A percentile compares a stretch with the other conserved stretches of the same genome.
These are phyloP conservation scores for Botrytis porri DNA, from an alignment of 2,329 filamentous ascomycete genomes.

Conservation along the genomic window DNA sequence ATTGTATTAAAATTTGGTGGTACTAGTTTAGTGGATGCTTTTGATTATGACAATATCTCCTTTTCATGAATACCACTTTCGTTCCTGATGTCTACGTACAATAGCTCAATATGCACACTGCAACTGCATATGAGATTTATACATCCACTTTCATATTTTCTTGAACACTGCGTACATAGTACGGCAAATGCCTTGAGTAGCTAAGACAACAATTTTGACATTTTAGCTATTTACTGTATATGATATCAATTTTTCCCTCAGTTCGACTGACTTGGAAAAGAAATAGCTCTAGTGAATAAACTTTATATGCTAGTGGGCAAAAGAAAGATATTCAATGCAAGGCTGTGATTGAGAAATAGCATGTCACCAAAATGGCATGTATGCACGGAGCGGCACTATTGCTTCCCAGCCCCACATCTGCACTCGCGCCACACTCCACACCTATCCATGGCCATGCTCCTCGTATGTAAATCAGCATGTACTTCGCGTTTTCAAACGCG, in stretches of 20 bases:
- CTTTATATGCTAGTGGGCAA: neutral
- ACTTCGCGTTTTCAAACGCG: constrained; percentile 6
- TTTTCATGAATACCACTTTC: neutral
- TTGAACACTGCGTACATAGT: neutral
- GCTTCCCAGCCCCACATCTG: neutral
- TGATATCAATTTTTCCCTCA: neutral
- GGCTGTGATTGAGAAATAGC: neutral
- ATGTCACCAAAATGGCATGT: neutral
- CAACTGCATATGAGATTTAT: neutral
- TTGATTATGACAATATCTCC: neutral
- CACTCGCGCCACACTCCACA: neutral
- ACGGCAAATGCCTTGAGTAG: neutral
- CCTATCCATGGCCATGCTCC: neutral
- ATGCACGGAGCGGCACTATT: neutral
- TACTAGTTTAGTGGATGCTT: neutral
- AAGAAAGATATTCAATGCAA: neutral
- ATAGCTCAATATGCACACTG: neutral
- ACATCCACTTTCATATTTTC: neutral
- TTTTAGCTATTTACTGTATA: neutral
- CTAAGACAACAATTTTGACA: neutral
- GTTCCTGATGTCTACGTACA: neutral
- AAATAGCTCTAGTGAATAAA: neutral
- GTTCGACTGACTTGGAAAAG: no score
- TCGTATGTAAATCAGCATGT: neutral
- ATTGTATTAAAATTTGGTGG: constrained; percentile 6